Evolutionary conservation across 192 early-diverging fungal species (phyloP), one percentile per base, ranked within the genome.

Genomic region (Coemansia interrupta): DNA sequence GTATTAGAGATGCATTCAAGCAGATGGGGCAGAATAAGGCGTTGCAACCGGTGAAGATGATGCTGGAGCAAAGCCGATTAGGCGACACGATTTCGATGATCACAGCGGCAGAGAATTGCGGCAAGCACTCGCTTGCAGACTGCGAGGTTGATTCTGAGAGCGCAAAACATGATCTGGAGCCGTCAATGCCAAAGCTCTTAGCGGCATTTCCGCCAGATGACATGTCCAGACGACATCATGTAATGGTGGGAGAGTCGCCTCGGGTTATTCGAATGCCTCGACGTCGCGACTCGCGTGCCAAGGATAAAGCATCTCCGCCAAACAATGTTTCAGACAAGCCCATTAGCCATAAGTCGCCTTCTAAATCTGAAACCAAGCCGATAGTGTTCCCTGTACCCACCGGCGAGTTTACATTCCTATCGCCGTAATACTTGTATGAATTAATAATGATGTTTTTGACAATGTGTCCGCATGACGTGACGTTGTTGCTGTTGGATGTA

Each of bases 211-310:
- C 54, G 10, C 9, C 32, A 0, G 1, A 11, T 5, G 40, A 30
- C 51, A 36, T 18, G 4, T 4, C 32, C 9, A 13, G 28, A 0
- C 29, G 39, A 19, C 39, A 55, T 14, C 43, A 32, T 19, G 56
- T 58, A 8, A 40, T 58, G 19, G 41, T 58, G 15, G 56, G 56
- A 9, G 28, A 58, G 26, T 46, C 56, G 23, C 56, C 56, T 7
- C 56, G 56, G 6, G 38, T 58, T 2, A 58, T 58, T 29, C 41
- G 56, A 30, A 36, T 44, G 28, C 56, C 56, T 0, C 41, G 56
- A 30, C 56, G 56, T 28, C 56, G 41, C 29, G 2, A 20, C 15
- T 46, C 43, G 18, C 14, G 28, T 29, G 32, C 38, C 32, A 54
- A 49, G 12, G 23, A 49, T 15, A 49, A 12, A 3, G 20, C 20